A percentile compares a stretch with the other conserved stretches of the same genome.
Conservation (phyloP, 495 filamentous ascomycete species). For the Massariosphaeria phaeospora region DNA sequence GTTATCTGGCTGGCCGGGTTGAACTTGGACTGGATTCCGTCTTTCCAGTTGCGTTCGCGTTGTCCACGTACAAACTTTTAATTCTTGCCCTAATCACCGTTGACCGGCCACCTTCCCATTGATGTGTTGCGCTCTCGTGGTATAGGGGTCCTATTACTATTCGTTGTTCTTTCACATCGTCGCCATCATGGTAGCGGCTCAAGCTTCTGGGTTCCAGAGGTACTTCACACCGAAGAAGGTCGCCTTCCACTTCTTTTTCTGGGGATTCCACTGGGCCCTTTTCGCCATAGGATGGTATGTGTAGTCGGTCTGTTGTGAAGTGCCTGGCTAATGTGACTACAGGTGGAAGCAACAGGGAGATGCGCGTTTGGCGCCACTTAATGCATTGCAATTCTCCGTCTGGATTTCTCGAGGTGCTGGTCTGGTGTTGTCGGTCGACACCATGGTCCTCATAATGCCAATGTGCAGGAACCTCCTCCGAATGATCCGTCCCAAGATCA, state of each 20-base stretch:
- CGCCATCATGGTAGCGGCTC: slow-evolving; percentile 9
- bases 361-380: slow-evolving; percentile 64
- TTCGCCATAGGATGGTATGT: slow-evolving; percentile 84
- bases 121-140: slow-evolving; percentile 12
- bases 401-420: slow-evolving; percentile 95
- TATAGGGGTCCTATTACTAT: background rate
- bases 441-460: slow-evolving; percentile 79
- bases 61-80: slow-evolving; percentile 27
- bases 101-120: slow-evolving; percentile 20
- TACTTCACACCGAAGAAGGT: slow-evolving; percentile 34
- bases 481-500: slow-evolving; percentile 77
- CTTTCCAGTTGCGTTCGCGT: slow-evolving; percentile 27
- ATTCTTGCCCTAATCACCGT: slow-evolving; percentile 27
- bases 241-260: slow-evolving; percentile 80
- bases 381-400: slow-evolving; percentile 78
- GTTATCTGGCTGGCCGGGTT: slow-evolving; percentile 36
- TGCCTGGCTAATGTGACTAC: slow-evolving; percentile 26
- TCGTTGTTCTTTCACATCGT: background rate
- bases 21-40: slow-evolving; percentile 27
- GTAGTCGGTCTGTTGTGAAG: background rate
- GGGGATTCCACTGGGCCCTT: slow-evolving; percentile 71
- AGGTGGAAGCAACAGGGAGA: slow-evolving; percentile 77
- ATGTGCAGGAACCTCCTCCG: slow-evolving; percentile 90
- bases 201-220: background rate
- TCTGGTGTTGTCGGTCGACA: slow-evolving; percentile 74